These are phyloP conservation scores for Beauveria sp. DNA, from an alignment of 2,329 filamentous ascomycete species.

Conservation along the genomic window DNA sequence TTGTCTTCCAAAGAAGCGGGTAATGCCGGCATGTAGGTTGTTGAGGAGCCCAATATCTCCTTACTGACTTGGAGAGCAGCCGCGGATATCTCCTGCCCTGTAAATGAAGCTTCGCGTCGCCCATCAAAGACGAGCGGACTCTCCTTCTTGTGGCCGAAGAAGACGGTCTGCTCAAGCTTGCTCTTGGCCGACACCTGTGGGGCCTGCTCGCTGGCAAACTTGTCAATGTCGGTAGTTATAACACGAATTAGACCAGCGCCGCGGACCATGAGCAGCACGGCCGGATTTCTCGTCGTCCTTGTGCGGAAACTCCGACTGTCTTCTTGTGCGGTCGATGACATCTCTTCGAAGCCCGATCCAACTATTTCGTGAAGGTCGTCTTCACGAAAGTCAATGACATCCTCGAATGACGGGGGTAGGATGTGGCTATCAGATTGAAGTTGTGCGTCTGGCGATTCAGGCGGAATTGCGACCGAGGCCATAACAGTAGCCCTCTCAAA, in stretches of 20 bases:
- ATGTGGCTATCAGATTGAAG: constrained; percentile 60
- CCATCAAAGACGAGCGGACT: constrained; percentile 84
- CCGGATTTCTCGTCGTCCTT: constrained; percentile 52
- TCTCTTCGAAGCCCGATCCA: constrained; percentile 57
- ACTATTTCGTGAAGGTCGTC: constrained; percentile 57
- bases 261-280: constrained; percentile 54
- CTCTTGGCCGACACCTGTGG: constrained; percentile 70
- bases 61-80: constrained; percentile 74
- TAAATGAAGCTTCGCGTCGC: constrained; percentile 58
- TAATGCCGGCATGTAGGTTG: constrained; percentile 63
- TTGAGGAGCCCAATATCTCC: constrained; percentile 73
- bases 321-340: constrained; percentile 32
- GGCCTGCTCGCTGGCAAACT: constrained; percentile 49
- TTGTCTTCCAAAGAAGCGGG: constrained; percentile 76
- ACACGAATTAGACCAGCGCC: constrained; percentile 56
- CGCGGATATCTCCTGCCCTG: constrained; percentile 60
- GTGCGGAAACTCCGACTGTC: constrained; percentile 43
- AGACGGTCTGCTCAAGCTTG: constrained; percentile 90
- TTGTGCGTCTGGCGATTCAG: constrained; percentile 69
- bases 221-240: constrained; percentile 50
- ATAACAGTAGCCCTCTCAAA: constrained; percentile 74
- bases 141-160: constrained; percentile 73
- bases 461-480: constrained; percentile 60
- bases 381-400: constrained; percentile 71
- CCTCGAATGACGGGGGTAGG: constrained; percentile 66